Evolutionary conservation across 2,329 filamentous ascomycete species (phyloP), one percentile per base, ranked within the genome.

Genomic region (Pochonia chlamydosporia): DNA sequence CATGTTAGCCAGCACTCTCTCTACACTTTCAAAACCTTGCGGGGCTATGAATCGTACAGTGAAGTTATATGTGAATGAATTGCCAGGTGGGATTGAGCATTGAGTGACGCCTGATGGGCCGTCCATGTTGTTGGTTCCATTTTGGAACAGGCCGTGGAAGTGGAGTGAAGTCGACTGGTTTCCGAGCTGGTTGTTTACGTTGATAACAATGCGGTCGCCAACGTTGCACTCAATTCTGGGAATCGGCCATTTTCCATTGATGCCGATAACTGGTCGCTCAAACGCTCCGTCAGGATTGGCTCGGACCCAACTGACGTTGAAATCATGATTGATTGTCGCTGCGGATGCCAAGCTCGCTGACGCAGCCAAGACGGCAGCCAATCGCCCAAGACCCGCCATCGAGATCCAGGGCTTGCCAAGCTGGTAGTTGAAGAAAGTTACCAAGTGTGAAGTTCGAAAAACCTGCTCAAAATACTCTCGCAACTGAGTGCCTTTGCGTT

Each of bases 211-310:
- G 20, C 68, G 73, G 59, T 88, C 84, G 48, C 84, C 84, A 43
- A 82, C 68, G 41, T 74, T 75, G 31, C 78, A 83, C 44, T 78
- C 73, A 48, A 89, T 82, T 23, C 67, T 64, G 1, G 88, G 87
- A 44, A 86, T 75, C 2, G 87, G 88, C 84, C 87, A 89, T 67
- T 83, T 63, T 4, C 79, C 79, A 58, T 93, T 92, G 68, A 93
- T 85, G 40, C 85, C 86, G 59, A 92, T 87, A 3, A 79, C 78
- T n/a, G 81, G 75, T 26, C 87, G 76, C 33, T 78, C 71, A 49
- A 75, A 75, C 7, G 74, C 69, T 20, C 82, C 83, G 67, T 92
- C 87, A 0, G 87, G 88, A 56, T 87, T 85, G 28, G 83, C 79
- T 36, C 67, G 76, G 10, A 88, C 80, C 86, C 87, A 90, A 49